These are phyloP conservation scores for Keithomyces neogunnii DNA, from an alignment of 2,329 filamentous ascomycete species.

Conservation along the genomic window DNA sequence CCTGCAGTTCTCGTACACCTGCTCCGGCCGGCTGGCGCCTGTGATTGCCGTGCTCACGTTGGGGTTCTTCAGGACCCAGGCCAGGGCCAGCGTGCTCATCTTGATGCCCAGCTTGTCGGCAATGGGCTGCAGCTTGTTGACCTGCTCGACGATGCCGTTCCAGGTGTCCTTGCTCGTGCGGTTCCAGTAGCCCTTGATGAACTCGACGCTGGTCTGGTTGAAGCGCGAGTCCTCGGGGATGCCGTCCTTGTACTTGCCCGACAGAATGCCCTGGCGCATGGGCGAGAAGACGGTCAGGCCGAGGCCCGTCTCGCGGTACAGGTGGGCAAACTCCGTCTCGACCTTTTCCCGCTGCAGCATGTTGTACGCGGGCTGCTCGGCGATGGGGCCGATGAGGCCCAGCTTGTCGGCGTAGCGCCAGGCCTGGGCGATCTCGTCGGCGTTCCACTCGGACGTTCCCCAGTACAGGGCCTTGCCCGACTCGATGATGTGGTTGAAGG, in stretches of 20 bases:
- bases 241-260: constrained; percentile 59
- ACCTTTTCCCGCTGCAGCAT: constrained; percentile 53
- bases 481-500: constrained; percentile 63
- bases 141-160: constrained; percentile 48
- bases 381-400: constrained; percentile 52
- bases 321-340: constrained; percentile 52
- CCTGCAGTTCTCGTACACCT: constrained; percentile 51
- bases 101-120: constrained; percentile 56
- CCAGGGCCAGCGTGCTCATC: constrained; percentile 46
- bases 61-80: constrained; percentile 55
- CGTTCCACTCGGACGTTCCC: constrained; percentile 62
- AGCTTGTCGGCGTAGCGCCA: constrained; percentile 53
- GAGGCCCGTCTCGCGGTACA: constrained; percentile 49
- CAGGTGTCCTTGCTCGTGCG: constrained; percentile 42
- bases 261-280: constrained; percentile 48
- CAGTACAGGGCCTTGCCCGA: constrained; percentile 62
- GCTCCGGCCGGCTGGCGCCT: constrained; percentile 47
- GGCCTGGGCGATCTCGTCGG: constrained; percentile 56
- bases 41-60: constrained; percentile 54
- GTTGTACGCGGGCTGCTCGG: constrained; percentile 62
- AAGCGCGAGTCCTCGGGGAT: constrained; percentile 53
- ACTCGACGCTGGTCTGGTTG: constrained; percentile 45
- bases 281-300: constrained; percentile 58
- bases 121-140: constrained; percentile 51
- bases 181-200: constrained; percentile 45